Evolutionary conservation across 108 stramenopile species (phyloP).

Genomic region (Aureococcus anophagefferens): DNA sequence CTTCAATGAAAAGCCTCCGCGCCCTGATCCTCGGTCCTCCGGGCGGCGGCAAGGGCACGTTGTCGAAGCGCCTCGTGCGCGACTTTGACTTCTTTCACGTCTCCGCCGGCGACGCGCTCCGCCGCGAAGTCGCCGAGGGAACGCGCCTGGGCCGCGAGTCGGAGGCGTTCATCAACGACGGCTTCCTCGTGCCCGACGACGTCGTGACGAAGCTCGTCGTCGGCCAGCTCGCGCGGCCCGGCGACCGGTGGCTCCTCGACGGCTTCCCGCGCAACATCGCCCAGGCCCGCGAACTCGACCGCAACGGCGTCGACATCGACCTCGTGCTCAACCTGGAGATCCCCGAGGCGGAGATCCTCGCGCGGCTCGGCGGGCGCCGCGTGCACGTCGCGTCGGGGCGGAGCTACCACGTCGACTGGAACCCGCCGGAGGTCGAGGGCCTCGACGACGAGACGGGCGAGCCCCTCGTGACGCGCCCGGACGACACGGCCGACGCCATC

Average conservation of each 20-base stretch:
- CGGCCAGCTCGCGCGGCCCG: constrained; percentile 51
- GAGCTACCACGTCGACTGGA: constrained; percentile 87
- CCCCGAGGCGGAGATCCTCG: constrained; percentile 83
- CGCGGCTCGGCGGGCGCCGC: constrained; percentile 85
- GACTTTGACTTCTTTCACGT: constrained; percentile 69
- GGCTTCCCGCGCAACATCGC: constrained; percentile 85
- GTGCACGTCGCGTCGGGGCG: constrained; percentile 84
- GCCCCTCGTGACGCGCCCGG: constrained; percentile 79
- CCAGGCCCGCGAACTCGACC: constrained; percentile 84
- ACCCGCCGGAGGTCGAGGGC: constrained; percentile 77
- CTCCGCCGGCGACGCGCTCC: constrained; percentile 86
- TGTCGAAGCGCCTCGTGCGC: constrained; percentile 71
- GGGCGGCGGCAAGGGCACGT: constrained; percentile 96
- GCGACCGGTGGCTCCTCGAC: constrained; percentile 70
- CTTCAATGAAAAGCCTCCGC: neutral
- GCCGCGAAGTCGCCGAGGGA: constrained; percentile 67
- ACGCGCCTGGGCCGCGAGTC: constrained; percentile 75
- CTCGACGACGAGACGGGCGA: constrained; percentile 88
- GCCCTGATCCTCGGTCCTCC: constrained; percentile 75
- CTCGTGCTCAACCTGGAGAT: constrained; percentile 85
- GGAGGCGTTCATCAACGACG: constrained; percentile 72
- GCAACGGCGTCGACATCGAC: constrained; percentile 60
- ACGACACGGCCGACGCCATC: constrained; percentile 85
- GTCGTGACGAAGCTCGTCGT: constrained; percentile 80
- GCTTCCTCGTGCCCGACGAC: constrained; percentile 75